Base-by-base conservation (phyloP, 768 basidiomycete genomes). In the Tylopilus rubrobrunneus region DNA sequence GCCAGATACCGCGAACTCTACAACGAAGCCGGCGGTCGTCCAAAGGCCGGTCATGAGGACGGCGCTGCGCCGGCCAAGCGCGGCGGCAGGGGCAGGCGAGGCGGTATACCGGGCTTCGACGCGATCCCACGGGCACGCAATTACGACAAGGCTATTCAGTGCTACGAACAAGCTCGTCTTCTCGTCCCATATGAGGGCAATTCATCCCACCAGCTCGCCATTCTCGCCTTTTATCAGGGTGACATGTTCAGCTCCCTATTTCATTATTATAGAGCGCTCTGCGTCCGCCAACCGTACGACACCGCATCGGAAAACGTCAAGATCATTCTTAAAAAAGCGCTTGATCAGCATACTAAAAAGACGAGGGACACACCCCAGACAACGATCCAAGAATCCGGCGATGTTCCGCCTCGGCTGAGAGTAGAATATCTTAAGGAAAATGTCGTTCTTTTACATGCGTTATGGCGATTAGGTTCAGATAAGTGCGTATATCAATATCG, bases 131-230 rank as follows among this genome's bases (percentile, higher is more conserved):
- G 84, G 29, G 77, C 81, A 29, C 76, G 85, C 58, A 86, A 86
- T 58, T 93, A 86, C 65, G 78, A 83, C 43, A 85, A 80, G 63
- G 90, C 92, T 1, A 81, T 82, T 17, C 80, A 82, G 47, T 91
- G 85, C 66, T 99, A 98, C 69, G 85, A 90, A 45, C 87, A 91
- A 57, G 95, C 97, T 2, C 79, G 87, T 39, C 65, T 85, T 29
- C 77, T 99, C 9, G 74, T 89, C 7, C 96, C 97, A 0, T 78
- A 87, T 51, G 91, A 96, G 59, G 97, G 96, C 59, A 95, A 98
- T 64, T 83, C 97, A 1, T 96, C 89, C 19, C 96, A 98, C 67
- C 97, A 98, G 69, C 83, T 98, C 19, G 97, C 96, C 5, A 95
- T 98, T 55, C 80, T 98, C 31, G 82, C 92, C 3, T 84, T 87